phyloP scores from a whole-genome alignment of 352 stramenopile genomes.

The Pythium periplocum region DNA sequence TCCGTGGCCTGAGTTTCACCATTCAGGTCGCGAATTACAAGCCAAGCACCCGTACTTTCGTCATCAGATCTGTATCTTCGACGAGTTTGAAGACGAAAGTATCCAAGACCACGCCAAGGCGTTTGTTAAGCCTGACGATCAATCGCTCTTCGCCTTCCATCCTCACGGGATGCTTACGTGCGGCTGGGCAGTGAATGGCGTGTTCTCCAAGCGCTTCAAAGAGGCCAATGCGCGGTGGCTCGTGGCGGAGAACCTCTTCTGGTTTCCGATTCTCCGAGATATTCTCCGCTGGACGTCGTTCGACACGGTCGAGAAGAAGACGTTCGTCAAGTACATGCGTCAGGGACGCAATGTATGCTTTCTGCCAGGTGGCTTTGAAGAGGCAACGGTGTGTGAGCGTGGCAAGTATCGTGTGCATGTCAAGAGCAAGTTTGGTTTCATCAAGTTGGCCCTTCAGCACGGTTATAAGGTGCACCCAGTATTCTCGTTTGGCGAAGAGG shows the following conservation, averaged over 20 bases:
- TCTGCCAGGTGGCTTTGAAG: slow-evolving; percentile 91
- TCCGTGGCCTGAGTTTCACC: slow-evolving; percentile 25
- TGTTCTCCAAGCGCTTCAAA: slow-evolving; percentile 41
- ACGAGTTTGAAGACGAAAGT: slow-evolving; percentile 22
- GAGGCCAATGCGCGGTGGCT: slow-evolving; percentile 54
- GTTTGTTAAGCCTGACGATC: slow-evolving; percentile 33
- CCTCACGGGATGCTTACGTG: slow-evolving; percentile 62
- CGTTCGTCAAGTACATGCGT: slow-evolving; percentile 47
- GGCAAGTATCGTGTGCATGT: slow-evolving; percentile 88
- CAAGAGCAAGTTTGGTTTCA: slow-evolving; percentile 89
- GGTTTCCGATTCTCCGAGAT: slow-evolving; percentile 59
- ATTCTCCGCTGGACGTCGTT: slow-evolving; percentile 71
- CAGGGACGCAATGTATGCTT: slow-evolving; percentile 66
- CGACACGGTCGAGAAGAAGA: slow-evolving; percentile 37
- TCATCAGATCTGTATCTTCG: slow-evolving; percentile 35
- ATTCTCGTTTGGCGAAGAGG: slow-evolving; percentile 92
- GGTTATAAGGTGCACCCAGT: slow-evolving; percentile 86
- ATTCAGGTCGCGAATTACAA: slow-evolving; percentile 17
- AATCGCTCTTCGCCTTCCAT: slow-evolving; percentile 56
- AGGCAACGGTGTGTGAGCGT: slow-evolving; percentile 86
- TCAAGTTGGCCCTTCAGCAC: slow-evolving; percentile 90
- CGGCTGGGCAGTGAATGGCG: slow-evolving; percentile 52
- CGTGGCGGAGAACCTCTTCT: slow-evolving; percentile 61
- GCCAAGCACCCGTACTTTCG: slow-evolving; percentile 47
- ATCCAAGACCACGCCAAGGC: slow-evolving; percentile 14